A percentile compares a stretch with the other conserved stretches of the same genome.
Conservation (phyloP, 2,329 filamentous ascomycete species). For the Colletotrichum lindemuthianum region DNA sequence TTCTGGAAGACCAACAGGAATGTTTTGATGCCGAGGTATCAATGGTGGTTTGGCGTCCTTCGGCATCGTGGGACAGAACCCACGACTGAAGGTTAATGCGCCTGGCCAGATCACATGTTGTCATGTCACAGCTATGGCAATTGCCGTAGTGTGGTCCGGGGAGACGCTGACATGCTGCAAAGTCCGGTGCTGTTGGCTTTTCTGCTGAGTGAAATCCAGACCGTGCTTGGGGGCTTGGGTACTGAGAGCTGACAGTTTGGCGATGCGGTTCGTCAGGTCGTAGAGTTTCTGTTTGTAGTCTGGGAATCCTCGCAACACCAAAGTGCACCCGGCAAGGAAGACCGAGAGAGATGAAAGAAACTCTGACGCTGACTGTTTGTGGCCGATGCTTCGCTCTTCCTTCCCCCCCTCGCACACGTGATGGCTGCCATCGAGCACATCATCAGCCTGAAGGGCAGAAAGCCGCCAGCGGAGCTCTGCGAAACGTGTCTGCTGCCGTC, state of each 20-base stretch:
- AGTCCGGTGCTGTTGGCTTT: slow-evolving; percentile 29
- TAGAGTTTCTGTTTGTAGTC: slow-evolving; percentile 59
- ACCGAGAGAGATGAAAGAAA: slow-evolving; percentile 24
- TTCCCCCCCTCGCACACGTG: slow-evolving; percentile 39
- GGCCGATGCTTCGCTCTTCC: slow-evolving; percentile 58
- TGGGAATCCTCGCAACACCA: slow-evolving; percentile 49
- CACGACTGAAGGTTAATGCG: slow-evolving; percentile 64
- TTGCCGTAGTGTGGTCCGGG: slow-evolving; percentile 54
- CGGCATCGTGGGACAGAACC: slow-evolving; percentile 52
- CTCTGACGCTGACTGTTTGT: slow-evolving; percentile 57
- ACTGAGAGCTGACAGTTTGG: slow-evolving; percentile 55
- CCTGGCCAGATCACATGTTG: slow-evolving; percentile 61
- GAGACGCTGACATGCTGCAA: slow-evolving; percentile 46
- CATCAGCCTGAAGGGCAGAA: slow-evolving; percentile 15
- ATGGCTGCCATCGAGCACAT: slow-evolving; percentile 3
- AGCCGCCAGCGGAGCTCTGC: slow-evolving; percentile 39
- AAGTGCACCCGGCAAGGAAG: slow-evolving; percentile 23
- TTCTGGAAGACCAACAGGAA: slow-evolving; percentile 57
- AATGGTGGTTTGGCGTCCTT: slow-evolving; percentile 60
- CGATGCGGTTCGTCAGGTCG: slow-evolving; percentile 46
- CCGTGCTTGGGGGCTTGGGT: slow-evolving; percentile 47
- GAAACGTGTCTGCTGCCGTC: slow-evolving; percentile 44
- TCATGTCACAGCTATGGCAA: slow-evolving; percentile 57
- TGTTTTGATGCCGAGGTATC: slow-evolving; percentile 42
- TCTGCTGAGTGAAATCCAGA: slow-evolving; percentile 32